These are phyloP conservation scores for Phytophthora uliginosa DNA, from an alignment of 352 stramenopile genomes.

Conservation along the genomic window DNA sequence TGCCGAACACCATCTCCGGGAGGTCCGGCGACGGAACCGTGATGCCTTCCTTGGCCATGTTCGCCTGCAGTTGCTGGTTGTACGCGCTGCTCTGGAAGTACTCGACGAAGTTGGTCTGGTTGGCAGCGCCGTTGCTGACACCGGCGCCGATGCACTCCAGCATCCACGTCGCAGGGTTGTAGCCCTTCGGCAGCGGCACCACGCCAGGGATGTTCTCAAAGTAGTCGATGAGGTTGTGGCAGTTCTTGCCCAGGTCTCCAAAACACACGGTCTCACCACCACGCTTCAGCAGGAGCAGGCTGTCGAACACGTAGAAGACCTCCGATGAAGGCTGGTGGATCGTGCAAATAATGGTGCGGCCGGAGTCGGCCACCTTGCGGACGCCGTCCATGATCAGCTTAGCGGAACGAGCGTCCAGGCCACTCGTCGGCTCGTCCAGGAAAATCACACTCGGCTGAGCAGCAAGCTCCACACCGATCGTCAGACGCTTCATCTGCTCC, in stretches of 20 bases:
- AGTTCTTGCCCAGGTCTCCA: slow-evolving; percentile 41
- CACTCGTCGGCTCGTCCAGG: slow-evolving; percentile 23
- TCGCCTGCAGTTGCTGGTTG: slow-evolving; percentile 3
- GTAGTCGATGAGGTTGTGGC: slow-evolving; percentile 31
- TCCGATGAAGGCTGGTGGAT: slow-evolving; percentile 90
- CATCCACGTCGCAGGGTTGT: slow-evolving; percentile 88
- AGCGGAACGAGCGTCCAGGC: slow-evolving; percentile 13
- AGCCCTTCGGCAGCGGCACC: slow-evolving; percentile 24
- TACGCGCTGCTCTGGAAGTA: slow-evolving; percentile 18
- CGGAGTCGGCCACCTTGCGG: slow-evolving; percentile 20
- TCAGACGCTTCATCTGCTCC: slow-evolving; percentile 33
- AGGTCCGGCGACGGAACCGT: slow-evolving; percentile 17
- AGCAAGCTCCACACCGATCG: slow-evolving; percentile 82
- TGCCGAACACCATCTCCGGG: slow-evolving; percentile 35
- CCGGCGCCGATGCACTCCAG: slow-evolving; percentile 70
- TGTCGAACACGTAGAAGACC: slow-evolving; percentile 87
- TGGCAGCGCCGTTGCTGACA: slow-evolving; percentile 23
- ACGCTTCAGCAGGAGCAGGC: slow-evolving; percentile 69
- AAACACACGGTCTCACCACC: slow-evolving; percentile 25
- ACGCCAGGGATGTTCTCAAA: slow-evolving; percentile 48
- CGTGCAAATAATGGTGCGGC: slow-evolving; percentile 67
- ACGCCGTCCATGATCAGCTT: slow-evolving; percentile 28
- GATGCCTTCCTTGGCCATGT: slow-evolving; percentile 28
- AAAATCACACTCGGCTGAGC: slow-evolving; percentile 32
- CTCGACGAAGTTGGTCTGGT: slow-evolving; percentile 20